phyloP scores from a whole-genome alignment of 2,329 filamentous ascomycete genomes.

The Tolypocladium pustulatum region DNA sequence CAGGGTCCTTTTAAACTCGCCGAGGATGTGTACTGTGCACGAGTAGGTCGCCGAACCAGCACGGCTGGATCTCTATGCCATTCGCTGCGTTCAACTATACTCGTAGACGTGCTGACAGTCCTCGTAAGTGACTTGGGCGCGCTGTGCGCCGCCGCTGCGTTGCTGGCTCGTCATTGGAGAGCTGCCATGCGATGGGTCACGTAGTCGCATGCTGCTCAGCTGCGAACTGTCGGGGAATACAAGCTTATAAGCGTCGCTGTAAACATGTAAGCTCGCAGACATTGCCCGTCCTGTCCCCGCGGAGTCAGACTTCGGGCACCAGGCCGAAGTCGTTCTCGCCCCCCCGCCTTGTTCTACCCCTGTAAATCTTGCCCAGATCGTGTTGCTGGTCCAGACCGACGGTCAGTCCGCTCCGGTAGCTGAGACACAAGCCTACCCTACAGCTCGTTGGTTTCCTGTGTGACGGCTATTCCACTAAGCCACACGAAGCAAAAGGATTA shows the following conservation, averaged over 20 bases:
- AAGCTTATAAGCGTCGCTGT: not conserved
- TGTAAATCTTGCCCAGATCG: not conserved
- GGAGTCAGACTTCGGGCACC: not conserved
- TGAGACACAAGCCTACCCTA: not conserved
- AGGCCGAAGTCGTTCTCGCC: not conserved
- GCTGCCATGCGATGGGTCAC: not conserved
- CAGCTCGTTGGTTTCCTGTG: not conserved
- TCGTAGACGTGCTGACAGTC: not conserved
- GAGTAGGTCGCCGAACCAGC: not conserved
- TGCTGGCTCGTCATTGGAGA: not conserved
- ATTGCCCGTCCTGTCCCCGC: not conserved
- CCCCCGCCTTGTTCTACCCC: not conserved
- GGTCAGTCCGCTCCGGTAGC: not conserved
- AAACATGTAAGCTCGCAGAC: not conserved
- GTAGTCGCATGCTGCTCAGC: not conserved
- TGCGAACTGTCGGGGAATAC: not conserved
- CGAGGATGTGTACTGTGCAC: not conserved
- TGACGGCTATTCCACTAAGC: no score
- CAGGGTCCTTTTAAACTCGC: not conserved
- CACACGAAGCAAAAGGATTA: no score
- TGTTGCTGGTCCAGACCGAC: not conserved
- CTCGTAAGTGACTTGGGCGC: not conserved
- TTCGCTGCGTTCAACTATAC: not conserved
- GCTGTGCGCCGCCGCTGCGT: not conserved
- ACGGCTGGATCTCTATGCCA: not conserved